Evolutionary conservation across 257 asterid genomes (phyloP).

Genomic region (Ehretia macrophylla): DNA sequence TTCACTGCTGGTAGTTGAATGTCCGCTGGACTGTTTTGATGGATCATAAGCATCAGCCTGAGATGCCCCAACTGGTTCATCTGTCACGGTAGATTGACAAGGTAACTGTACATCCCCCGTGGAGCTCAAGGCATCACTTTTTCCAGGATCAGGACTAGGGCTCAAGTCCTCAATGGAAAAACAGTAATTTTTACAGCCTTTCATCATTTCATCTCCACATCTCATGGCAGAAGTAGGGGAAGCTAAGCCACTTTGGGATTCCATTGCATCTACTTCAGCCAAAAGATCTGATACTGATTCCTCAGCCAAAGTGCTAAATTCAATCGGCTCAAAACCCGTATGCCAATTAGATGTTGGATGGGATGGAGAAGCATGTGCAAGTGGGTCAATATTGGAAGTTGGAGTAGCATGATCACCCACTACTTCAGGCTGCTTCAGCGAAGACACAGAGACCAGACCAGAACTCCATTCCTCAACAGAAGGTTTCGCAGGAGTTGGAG

Average conservation of each 20-base stretch:
- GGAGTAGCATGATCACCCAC: slow-evolving; percentile 24
- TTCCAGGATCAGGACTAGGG: slow-evolving; percentile 36
- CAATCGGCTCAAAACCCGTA: slow-evolving; percentile 31
- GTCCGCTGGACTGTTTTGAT: slow-evolving; percentile 42
- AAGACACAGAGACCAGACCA: slow-evolving; percentile 31
- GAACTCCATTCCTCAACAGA: slow-evolving; percentile 34
- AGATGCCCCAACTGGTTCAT: slow-evolving; percentile 29
- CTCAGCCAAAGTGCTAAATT: slow-evolving; percentile 45
- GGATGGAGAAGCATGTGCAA: slow-evolving; percentile 23
- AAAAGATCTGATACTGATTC: slow-evolving; percentile 49
- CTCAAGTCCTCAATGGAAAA: slow-evolving; percentile 49
- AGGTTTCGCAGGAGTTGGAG: slow-evolving; percentile 25
- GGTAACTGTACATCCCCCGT: slow-evolving; percentile 32
- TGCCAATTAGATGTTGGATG: slow-evolving; percentile 38
- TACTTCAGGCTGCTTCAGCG: slow-evolving; percentile 29
- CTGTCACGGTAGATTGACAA: slow-evolving; percentile 20
- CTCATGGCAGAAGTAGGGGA: slow-evolving; percentile 47
- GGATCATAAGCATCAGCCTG: slow-evolving; percentile 40
- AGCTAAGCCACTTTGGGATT: slow-evolving; percentile 38
- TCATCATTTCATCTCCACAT: slow-evolving; percentile 32
- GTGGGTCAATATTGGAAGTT: slow-evolving; percentile 15
- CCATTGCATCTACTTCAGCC: slow-evolving; percentile 56
- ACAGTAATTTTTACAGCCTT: slow-evolving; percentile 33
- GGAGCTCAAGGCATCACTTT: slow-evolving; percentile 46
- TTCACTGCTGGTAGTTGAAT: slow-evolving; percentile 71